Evolutionary conservation across 257 asterid species (phyloP).

Genomic region (Cordia subcordata): DNA sequence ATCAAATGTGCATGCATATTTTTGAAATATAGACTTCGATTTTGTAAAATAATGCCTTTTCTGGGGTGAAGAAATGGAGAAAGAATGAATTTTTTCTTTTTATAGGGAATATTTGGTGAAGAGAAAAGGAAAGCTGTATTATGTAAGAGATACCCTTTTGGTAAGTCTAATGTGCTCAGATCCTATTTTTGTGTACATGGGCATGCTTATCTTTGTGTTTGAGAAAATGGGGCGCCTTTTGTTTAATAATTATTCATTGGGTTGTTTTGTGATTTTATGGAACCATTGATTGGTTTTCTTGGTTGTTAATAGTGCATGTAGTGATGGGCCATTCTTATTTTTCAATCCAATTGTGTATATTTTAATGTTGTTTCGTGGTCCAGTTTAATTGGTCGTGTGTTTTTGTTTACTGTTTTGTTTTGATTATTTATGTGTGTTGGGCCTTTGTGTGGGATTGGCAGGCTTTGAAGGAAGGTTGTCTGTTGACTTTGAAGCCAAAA

Average conservation of each 20-base stretch:
- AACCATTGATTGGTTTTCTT: slow-evolving; percentile 34
- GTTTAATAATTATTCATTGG: background rate
- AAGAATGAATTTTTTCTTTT: slow-evolving; percentile 1
- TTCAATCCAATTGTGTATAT: slow-evolving; percentile 34
- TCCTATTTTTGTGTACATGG: background rate
- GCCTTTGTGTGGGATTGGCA: slow-evolving; percentile 23
- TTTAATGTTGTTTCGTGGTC: slow-evolving; percentile 18
- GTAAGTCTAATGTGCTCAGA: slow-evolving; percentile 24
- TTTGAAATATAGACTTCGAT: slow-evolving; percentile 23
- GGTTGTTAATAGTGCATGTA: slow-evolving; percentile 33
- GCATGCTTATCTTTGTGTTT: background rate
- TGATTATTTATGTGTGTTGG: slow-evolving; percentile 10
- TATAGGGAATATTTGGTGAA: slow-evolving; percentile 7
- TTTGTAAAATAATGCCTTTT: background rate
- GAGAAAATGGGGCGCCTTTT: background rate
- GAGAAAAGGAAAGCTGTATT: slow-evolving; percentile 9
- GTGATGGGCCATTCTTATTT: slow-evolving; percentile 46
- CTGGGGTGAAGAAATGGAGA: background rate
- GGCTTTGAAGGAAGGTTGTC: slow-evolving; percentile 49
- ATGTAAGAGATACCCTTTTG: slow-evolving; percentile 31
- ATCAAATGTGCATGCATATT: too few relatives aligned
- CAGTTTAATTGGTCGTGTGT: slow-evolving; percentile 12
- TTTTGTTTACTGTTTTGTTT: background rate
- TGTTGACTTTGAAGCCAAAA: slow-evolving; percentile 60
- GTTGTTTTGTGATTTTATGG: slow-evolving; percentile 12